phyloP scores from a whole-genome alignment of 2,329 filamentous ascomycete genomes.

The Eutypa lata region DNA sequence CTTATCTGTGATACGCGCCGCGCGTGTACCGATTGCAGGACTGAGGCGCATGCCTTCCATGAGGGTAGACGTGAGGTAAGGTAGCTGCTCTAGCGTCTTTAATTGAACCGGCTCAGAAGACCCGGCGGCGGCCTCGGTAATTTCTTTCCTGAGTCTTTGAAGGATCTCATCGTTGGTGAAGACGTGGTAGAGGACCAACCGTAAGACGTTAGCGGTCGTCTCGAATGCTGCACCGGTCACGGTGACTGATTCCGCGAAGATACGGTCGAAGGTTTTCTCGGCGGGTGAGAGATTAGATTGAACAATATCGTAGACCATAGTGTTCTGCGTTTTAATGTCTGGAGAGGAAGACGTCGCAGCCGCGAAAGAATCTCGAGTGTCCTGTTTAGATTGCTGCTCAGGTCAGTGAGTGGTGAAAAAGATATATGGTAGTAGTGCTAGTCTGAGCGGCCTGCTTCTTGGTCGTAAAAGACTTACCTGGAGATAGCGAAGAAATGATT shows the following conservation, averaged over 20 bases:
- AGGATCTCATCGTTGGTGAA: not conserved
- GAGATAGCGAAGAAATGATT: conserved; percentile 6
- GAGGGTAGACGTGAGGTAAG: conserved; percentile 40
- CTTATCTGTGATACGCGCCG: conserved; percentile 35
- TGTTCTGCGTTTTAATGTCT: not conserved
- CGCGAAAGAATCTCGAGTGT: conserved; percentile 2
- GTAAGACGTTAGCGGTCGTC: not conserved
- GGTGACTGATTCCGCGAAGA: not conserved
- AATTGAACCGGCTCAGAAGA: not conserved
- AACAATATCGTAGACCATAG: not conserved
- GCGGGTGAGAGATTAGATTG: not conserved
- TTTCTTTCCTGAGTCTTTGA: not conserved
- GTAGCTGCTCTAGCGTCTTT: conserved; percentile 7
- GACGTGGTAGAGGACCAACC: conserved; percentile 1
- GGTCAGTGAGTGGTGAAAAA: not conserved
- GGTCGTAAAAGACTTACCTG: conserved; percentile 1
- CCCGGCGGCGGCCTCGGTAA: not conserved
- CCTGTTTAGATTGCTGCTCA: conserved; percentile 2
- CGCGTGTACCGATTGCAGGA: conserved; percentile 34
- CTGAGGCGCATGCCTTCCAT: conserved; percentile 42
- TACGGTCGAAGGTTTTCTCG: not conserved
- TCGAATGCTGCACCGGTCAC: conserved; percentile 1
- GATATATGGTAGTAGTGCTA: not conserved
- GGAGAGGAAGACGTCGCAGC: not conserved
- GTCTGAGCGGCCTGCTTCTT: not conserved